These are phyloP conservation scores for Artemisia annua DNA, from an alignment of 129 eudicot species.

Conservation along the genomic window DNA sequence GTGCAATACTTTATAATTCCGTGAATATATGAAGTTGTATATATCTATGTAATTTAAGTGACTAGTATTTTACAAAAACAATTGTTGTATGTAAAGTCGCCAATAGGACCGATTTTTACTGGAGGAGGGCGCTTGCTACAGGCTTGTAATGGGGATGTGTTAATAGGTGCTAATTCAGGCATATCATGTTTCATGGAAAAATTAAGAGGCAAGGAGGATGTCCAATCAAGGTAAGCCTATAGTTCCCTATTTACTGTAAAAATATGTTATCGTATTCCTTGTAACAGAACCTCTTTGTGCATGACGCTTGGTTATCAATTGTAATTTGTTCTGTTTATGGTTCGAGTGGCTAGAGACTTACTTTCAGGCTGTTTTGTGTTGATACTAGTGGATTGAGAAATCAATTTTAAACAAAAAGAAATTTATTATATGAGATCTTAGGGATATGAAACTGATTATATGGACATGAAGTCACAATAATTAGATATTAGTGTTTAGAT, in stretches of 20 bases:
- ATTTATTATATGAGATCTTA: not conserved
- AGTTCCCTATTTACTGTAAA: too few relatives aligned
- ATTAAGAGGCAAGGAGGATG: constrained; percentile 6
- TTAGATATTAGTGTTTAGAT: too few relatives aligned
- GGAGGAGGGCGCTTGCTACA: not conserved
- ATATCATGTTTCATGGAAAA: not conserved
- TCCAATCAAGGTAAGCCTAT: not conserved
- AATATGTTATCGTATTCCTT: too few relatives aligned
- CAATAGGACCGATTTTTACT: not conserved
- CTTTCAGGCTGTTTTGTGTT: not conserved
- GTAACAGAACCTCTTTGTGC: too few relatives aligned
- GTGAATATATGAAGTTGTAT: too few relatives aligned
- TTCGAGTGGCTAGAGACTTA: not conserved
- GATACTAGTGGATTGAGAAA: not conserved
- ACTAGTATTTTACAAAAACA: too few relatives aligned
- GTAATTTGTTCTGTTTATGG: not conserved
- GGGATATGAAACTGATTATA: too few relatives aligned
- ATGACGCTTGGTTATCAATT: too few relatives aligned
- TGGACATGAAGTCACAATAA: too few relatives aligned
- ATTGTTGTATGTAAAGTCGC: not conserved
- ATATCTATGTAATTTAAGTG: too few relatives aligned
- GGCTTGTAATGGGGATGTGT: not conserved
- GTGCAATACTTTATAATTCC: too few relatives aligned
- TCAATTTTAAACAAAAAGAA: not conserved
- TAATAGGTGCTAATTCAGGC: not conserved